Conservation (phyloP, 2,329 filamentous ascomycete species). For the Calycina herbarum region DNA sequence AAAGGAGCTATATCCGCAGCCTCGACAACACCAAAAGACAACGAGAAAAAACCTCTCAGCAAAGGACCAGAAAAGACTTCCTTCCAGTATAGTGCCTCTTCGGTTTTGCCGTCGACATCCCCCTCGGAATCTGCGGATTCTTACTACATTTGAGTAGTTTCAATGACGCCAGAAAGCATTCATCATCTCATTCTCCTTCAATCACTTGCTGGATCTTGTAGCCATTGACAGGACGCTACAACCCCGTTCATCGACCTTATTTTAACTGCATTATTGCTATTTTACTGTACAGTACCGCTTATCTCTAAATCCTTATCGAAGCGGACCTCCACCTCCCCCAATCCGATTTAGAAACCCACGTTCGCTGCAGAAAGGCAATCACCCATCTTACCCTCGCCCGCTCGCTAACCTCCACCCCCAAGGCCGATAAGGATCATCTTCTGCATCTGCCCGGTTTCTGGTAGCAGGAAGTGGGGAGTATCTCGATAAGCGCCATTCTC, state of each 20-base stretch:
- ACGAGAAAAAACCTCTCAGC: too few relatives aligned
- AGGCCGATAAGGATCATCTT: slow-evolving; percentile 7
- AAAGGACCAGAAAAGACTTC: too few relatives aligned
- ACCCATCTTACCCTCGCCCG: slow-evolving; percentile 4
- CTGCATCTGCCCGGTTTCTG: slow-evolving; percentile 2
- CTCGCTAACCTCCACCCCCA: slow-evolving; percentile 15
- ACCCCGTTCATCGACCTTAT: slow-evolving; percentile 1
- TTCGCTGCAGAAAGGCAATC: too few relatives aligned
- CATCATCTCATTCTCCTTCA: slow-evolving; percentile 35
- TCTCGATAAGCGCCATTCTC: slow-evolving; percentile 15
- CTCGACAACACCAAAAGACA: too few relatives aligned
- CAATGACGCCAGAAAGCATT: slow-evolving; percentile 34
- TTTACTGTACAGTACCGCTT: neutral
- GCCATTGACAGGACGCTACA: slow-evolving; percentile 22
- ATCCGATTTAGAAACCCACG: neutral
- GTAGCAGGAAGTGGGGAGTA: slow-evolving; percentile 6
- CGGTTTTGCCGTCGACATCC: neutral
- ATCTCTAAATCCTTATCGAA: slow-evolving; percentile 5
- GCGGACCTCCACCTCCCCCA: slow-evolving; percentile 4
- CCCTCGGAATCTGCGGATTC: neutral
- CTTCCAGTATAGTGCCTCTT: neutral
- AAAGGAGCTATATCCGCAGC: too few relatives aligned
- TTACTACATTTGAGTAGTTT: slow-evolving; percentile 15
- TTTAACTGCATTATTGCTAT: slow-evolving; percentile 2
- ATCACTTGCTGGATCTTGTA: slow-evolving; percentile 33